Percentiles rank a stretch among this genome's conserved stretches.
phyloP scores from a whole-genome alignment of 257 asterid genomes.

The Parsonsia alboflavescens region DNA sequence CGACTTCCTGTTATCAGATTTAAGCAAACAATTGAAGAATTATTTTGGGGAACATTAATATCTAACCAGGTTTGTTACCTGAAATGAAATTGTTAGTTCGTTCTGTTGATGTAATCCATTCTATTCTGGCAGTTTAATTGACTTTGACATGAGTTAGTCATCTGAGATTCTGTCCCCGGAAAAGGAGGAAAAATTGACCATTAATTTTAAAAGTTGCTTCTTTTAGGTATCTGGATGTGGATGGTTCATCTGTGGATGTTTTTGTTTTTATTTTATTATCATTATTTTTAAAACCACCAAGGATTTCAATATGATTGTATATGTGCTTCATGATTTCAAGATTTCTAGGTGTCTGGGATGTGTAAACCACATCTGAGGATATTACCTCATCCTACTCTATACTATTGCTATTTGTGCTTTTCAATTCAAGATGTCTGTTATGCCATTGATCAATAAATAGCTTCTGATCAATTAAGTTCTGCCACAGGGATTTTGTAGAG shows the following conservation, averaged over 20 bases:
- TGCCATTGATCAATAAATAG: not conserved
- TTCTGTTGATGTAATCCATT: not conserved
- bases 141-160: not conserved
- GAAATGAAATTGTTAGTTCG: not conserved
- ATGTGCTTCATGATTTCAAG: not conserved
- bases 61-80: not conserved
- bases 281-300: too few species aligned
- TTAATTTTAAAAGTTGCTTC: not conserved
- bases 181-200: not conserved
- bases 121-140: not conserved
- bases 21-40: not conserved
- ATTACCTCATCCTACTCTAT: not conserved
- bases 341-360: conserved; percentile 4
- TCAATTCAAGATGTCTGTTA: not conserved
- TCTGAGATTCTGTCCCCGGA: not conserved
- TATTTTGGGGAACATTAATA: not conserved
- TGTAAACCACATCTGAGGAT: not conserved
- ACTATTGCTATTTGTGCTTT: not conserved
- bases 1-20: not conserved
- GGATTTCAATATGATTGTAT: not conserved
- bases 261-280: too few species aligned
- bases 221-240: not conserved
- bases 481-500: conserved; percentile 43
- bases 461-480: conserved; percentile 22
- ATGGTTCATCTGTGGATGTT: not conserved